Conservation (phyloP, 2,329 filamentous ascomycete genomes). For the Thyridium curvatum region DNA sequence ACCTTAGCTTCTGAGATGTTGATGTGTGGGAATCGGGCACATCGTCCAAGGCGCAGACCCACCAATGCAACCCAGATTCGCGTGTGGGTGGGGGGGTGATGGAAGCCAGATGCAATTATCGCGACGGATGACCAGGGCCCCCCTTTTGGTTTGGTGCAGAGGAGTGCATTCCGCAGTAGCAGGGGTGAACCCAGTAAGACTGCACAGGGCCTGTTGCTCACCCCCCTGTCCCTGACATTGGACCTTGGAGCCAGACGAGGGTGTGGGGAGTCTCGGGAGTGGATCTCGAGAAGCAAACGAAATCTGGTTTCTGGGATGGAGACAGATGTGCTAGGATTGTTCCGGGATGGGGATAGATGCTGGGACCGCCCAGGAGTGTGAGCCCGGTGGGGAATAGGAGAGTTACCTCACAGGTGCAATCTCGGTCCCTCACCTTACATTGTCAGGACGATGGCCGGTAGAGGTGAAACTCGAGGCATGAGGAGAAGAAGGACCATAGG, state of each 20-base stretch:
- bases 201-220: no score
- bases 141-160: no score
- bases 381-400: slow-evolving; percentile 1
- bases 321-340: background rate
- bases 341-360: background rate
- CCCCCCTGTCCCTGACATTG: no score
- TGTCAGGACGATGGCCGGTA: background rate
- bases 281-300: no score
- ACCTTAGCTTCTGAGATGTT: background rate
- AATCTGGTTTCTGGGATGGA: no score
- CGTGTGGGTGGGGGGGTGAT: slow-evolving; percentile 2
- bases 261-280: no score
- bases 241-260: no score
- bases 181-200: no score
- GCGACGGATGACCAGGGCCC: no score
- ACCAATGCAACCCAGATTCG: slow-evolving; percentile 2
- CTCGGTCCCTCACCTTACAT: background rate
- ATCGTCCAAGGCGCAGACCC: slow-evolving; percentile 3
- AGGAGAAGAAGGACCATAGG: background rate
- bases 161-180: no score
- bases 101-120: background rate
- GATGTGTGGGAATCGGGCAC: slow-evolving; percentile 1
- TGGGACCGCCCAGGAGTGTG: background rate
- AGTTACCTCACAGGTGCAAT: background rate
- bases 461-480: background rate